Conservation (phyloP, 208 protist genomes). For the Trypanosoma lewisi region DNA sequence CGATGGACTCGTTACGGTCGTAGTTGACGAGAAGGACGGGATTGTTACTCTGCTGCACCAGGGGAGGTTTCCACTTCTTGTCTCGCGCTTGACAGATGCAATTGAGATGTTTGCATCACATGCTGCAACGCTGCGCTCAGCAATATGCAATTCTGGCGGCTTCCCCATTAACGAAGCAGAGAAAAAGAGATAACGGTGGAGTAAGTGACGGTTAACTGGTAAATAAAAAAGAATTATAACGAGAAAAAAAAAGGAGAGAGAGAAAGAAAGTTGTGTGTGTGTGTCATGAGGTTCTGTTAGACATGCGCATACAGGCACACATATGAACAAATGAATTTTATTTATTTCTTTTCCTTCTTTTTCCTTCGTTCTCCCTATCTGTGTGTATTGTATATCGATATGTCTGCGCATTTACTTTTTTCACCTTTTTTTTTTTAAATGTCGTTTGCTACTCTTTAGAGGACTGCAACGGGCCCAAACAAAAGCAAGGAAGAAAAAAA, state of each 20-base stretch:
- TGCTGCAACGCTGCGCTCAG: slow-evolving; percentile 16
- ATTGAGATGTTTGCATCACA: slow-evolving; percentile 11
- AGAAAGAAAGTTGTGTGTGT: not conserved
- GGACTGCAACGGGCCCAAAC: no score
- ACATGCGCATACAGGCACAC: not conserved
- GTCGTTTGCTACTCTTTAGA: not conserved
- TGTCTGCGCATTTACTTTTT: not conserved
- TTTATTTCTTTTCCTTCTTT: not conserved
- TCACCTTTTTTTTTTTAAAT: not conserved
- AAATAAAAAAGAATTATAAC: not conserved
- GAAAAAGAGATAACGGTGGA: not conserved
- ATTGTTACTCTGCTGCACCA: slow-evolving; percentile 56
- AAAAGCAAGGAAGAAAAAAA: not conserved
- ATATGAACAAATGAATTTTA: no score
- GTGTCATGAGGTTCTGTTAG: not conserved
- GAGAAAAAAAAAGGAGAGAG: slow-evolving; percentile 1
- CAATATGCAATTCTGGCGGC: slow-evolving; percentile 15
- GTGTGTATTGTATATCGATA: not conserved
- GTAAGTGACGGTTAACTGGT: slow-evolving; percentile 10
- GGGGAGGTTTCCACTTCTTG: slow-evolving; percentile 44
- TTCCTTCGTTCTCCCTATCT: not conserved
- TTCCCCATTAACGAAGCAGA: not conserved
- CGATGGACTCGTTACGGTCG: slow-evolving; percentile 62
- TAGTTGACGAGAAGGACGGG: slow-evolving; percentile 46
- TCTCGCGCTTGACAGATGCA: slow-evolving; percentile 30